Conservation (phyloP, 306 rosid genomes). For the Trifolium pratense region DNA sequence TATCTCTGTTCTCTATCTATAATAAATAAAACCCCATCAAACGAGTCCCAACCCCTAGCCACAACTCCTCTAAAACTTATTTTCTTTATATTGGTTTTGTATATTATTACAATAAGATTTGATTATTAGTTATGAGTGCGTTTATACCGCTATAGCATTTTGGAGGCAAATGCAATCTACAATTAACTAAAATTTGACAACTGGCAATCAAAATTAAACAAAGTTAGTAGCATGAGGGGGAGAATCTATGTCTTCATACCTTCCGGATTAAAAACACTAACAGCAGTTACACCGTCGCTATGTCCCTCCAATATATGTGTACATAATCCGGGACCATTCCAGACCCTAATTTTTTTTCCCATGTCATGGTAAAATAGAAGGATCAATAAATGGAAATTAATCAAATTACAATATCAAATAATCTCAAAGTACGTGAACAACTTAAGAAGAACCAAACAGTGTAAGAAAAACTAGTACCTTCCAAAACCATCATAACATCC, state of each 20-base stretch:
- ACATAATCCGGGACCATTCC: conserved; percentile 78
- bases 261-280: conserved; percentile 60
- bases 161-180: background rate
- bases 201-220: background rate
- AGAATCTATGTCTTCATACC: conserved; percentile 49
- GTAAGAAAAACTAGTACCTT: conserved; percentile 57
- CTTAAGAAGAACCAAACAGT: conserved; percentile 23
- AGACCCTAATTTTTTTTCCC: conserved; percentile 54
- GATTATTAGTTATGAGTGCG: background rate
- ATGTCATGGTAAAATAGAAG: background rate
- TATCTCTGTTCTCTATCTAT: background rate
- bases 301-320: conserved; percentile 88
- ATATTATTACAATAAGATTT: background rate
- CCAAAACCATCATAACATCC: conserved; percentile 92
- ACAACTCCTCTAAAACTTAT: background rate
- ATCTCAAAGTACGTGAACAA: conserved; percentile 22
- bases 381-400: conserved; percentile 21
- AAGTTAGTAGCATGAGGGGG: background rate
- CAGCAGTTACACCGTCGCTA: conserved; percentile 71
- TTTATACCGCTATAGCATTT: background rate
- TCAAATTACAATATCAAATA: conserved; percentile 10
- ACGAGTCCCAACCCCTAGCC: background rate
- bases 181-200: conserved; percentile 1
- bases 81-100: background rate
- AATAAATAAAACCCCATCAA: background rate